Base-by-base conservation (phyloP, 345 rosid species). In the Clausena lansium region DNA sequence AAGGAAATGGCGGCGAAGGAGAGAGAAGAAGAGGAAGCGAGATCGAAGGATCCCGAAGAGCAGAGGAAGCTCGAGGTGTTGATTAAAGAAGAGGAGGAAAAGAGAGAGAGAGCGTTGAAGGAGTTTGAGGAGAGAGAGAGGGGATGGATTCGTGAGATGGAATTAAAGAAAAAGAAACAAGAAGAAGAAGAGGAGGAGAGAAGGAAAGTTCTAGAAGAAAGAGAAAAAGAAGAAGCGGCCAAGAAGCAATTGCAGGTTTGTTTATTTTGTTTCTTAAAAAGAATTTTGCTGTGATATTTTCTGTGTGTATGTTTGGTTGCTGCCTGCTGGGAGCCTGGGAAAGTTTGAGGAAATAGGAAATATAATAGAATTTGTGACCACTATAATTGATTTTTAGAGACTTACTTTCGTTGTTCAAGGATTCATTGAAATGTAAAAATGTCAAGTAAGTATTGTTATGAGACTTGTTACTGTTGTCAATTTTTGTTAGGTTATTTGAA, bases 91-190 rank as follows among this genome's bases (percentile, higher is more conserved):
- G 99, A 86, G 86, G 90, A 64, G 62, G 82, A 78, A 81, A 69
- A 78, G 75, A 87, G 85, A 81, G 93, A 92, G 77, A 80, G 83
- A 67, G 93, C 85, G 73, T 77, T 90, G 81, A 89, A 75, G 81
- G 94, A 91, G 84, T 95, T 93, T 73, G 90, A 90, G 79, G 94
- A 92, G 85, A 73, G 94, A 67, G 98, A 95, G 87, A 85, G 89
- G 87, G 79, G 78, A 62, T 95, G 90, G 97, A 71, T 81, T 64
- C 88, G 87, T 39, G 92, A 87, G 32, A 86, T 92, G 91, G 93
- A 89, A 82, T 78, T 75, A 81, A 89, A 85, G 85, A 88, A 76
- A 84, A 86, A 78, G 87, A 76, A 83, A 70, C 88, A 82, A 39
- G 76, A 76, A 1, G 89, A 81, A 69, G 84, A 87, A 60, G 63